A percentile compares a stretch with the other conserved stretches of the same genome.
Evolutionary conservation across 2,329 filamentous ascomycete species (phyloP).

Genomic region (Rhynchosporium graminicola): DNA sequence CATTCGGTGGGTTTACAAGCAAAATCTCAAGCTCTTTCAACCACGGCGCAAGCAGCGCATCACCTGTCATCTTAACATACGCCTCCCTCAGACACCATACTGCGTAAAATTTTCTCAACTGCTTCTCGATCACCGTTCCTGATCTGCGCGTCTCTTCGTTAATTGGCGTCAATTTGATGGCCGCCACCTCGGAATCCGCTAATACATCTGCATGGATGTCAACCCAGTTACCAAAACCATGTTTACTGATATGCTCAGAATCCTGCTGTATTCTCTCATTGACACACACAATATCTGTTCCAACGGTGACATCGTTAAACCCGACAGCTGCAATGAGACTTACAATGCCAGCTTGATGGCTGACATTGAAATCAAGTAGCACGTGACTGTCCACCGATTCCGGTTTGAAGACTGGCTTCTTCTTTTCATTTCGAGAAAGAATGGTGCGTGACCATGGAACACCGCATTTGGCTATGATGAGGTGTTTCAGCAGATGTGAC

Average conservation of each 20-base stretch:
- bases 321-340: constrained; percentile 56
- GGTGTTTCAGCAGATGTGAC: constrained; percentile 73
- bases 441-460: constrained; percentile 62
- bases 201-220: constrained; percentile 74
- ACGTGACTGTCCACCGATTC: constrained; percentile 8
- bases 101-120: constrained; percentile 71
- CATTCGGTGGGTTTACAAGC: constrained; percentile 47
- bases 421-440: constrained; percentile 55
- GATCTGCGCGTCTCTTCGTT: constrained; percentile 24
- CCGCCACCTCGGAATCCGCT: constrained; percentile 58
- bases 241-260: constrained; percentile 53
- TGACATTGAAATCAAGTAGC: constrained; percentile 68
- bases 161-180: constrained; percentile 53
- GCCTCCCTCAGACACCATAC: constrained; percentile 80
- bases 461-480: constrained; percentile 60
- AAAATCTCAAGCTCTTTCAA: constrained; percentile 69
- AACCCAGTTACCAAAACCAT: constrained; percentile 68
- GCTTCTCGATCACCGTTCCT: constrained; percentile 53
- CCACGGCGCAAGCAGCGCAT: constrained; percentile 75
- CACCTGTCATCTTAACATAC: constrained; percentile 81
- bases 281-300: constrained; percentile 76
- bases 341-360: constrained; percentile 76
- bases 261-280: constrained; percentile 67
- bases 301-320: constrained; percentile 52
- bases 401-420: constrained; percentile 46